A percentile compares a stretch with the other conserved stretches of the same genome.
These are phyloP conservation scores for Sarocladium brachiariae DNA, from an alignment of 2,329 filamentous ascomycete species.

Conservation along the genomic window DNA sequence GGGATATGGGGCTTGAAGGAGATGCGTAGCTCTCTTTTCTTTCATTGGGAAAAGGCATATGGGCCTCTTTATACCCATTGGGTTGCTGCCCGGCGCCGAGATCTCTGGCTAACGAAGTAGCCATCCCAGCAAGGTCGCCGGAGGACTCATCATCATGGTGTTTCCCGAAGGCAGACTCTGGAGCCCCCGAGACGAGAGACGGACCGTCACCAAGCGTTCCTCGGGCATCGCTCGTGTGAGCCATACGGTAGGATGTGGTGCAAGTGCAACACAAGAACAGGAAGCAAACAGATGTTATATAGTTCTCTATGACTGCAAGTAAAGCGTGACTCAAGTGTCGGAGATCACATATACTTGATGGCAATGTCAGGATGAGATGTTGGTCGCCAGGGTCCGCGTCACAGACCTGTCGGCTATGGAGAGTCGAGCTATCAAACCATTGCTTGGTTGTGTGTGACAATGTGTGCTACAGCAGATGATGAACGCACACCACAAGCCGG, in stretches of 20 bases:
- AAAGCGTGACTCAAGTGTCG: background rate
- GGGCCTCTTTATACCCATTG: background rate
- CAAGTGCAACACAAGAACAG: background rate
- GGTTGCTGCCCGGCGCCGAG: background rate
- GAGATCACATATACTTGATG: background rate
- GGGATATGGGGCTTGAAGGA: background rate
- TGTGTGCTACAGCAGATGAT: background rate
- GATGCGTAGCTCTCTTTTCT: constrained; percentile 2
- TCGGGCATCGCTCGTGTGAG: background rate
- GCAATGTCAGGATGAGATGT: background rate
- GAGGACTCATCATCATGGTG: background rate
- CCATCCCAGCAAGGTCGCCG: background rate
- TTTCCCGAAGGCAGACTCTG: background rate
- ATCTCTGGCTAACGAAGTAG: background rate
- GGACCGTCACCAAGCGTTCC: background rate
- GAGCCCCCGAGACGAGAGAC: background rate
- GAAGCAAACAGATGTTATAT: background rate
- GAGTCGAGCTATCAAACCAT: background rate
- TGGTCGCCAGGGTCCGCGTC: background rate
- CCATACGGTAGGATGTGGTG: background rate
- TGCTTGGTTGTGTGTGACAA: background rate
- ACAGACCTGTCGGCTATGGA: background rate
- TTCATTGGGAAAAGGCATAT: background rate
- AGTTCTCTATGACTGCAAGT: background rate
- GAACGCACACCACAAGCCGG: background rate